Conservation (phyloP, 1,139 yeast species). For the Zygosaccharomyces sapae region DNA sequence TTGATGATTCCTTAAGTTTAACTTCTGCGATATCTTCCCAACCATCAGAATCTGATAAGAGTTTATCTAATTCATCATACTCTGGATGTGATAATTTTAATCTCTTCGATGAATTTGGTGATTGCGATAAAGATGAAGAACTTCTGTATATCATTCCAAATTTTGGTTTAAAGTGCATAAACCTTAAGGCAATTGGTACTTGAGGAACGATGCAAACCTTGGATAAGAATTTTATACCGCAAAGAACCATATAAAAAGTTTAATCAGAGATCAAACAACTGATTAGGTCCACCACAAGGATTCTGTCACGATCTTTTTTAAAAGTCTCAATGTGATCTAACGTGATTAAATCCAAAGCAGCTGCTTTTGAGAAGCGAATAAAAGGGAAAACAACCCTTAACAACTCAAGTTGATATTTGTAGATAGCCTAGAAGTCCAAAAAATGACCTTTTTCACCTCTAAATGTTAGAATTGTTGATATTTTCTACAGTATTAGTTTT, state of each 20-base stretch:
- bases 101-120: constrained; percentile 5
- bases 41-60: constrained; percentile 30
- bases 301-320: neutral
- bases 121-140: constrained; percentile 5
- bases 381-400: neutral
- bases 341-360: neutral
- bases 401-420: neutral
- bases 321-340: neutral
- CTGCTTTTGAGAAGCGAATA: neutral
- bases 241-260: neutral
- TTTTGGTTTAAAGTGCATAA: constrained; percentile 1
- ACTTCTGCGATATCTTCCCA: constrained; percentile 20
- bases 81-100: constrained; percentile 5
- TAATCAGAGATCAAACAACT: neutral
- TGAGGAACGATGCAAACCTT: neutral
- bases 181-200: neutral
- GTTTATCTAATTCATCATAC: constrained; percentile 20
- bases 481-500: neutral
- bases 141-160: constrained; percentile 9
- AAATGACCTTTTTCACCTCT: neutral
- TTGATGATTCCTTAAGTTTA: neutral
- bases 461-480: neutral
- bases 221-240: neutral
- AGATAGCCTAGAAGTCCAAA: neutral
- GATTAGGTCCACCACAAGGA: neutral